phyloP scores from a whole-genome alignment of 257 asterid genomes.

The Solanum lycopersicoides region DNA sequence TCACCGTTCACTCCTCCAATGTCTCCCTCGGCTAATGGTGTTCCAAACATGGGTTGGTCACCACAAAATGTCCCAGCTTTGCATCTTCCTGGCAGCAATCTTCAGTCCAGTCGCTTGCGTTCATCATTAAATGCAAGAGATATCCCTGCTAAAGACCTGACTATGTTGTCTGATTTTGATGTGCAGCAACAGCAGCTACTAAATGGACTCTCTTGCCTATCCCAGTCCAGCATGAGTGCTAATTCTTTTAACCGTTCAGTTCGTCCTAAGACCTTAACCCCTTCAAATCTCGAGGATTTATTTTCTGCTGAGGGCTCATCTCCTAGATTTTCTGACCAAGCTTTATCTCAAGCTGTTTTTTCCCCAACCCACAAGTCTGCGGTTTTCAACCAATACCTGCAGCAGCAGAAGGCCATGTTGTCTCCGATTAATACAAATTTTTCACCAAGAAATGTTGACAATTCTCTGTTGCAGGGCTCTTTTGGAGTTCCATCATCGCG shows the following conservation, averaged over 20 bases:
- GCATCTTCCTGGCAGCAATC: conserved; percentile 68
- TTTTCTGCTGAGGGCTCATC: conserved; percentile 64
- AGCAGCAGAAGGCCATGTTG: conserved; percentile 54
- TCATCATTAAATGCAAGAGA: conserved; percentile 71
- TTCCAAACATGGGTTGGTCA: conserved; percentile 50
- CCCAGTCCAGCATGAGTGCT: conserved; percentile 14
- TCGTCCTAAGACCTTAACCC: conserved; percentile 39
- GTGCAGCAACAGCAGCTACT: conserved; percentile 40
- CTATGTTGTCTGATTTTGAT: conserved; percentile 37
- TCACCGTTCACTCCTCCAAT: conserved; percentile 66
- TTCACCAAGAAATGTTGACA: conserved; percentile 52
- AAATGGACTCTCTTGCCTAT: conserved; percentile 32
- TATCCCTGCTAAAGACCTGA: conserved; percentile 30
- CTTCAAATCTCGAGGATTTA: conserved; percentile 69
- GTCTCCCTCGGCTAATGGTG: conserved; percentile 57
- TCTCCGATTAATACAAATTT: conserved; percentile 62
- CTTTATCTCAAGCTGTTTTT: conserved; percentile 39
- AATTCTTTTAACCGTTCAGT: conserved; percentile 37
- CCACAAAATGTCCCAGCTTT: conserved; percentile 59
- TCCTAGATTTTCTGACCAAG: conserved; percentile 59
- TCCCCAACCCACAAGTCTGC: conserved; percentile 59
- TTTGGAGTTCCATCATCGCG: conserved; percentile 50
- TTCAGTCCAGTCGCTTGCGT: conserved; percentile 72
- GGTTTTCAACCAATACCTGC: conserved; percentile 58
- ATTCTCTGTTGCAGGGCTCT: conserved; percentile 40